These are phyloP conservation scores for Penicillium salamii DNA, from an alignment of 495 filamentous ascomycete genomes.

Conservation along the genomic window DNA sequence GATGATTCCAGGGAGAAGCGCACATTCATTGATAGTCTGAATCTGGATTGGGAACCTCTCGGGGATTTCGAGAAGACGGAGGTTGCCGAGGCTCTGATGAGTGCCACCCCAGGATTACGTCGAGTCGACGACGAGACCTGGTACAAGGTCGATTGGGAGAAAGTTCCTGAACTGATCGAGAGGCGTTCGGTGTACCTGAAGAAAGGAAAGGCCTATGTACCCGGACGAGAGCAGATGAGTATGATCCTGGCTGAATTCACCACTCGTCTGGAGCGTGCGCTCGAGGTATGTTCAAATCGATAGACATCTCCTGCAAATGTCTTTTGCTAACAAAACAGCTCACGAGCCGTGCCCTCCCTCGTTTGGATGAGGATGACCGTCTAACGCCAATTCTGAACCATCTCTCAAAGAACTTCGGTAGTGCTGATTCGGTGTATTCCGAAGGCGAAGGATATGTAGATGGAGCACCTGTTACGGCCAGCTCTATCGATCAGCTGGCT, in stretches of 20 bases:
- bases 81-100: conserved; percentile 50
- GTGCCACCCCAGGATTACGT: conserved; percentile 51
- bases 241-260: conserved; percentile 90
- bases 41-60: conserved; percentile 79
- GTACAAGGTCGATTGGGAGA: conserved; percentile 95
- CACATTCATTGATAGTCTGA: conserved; percentile 73
- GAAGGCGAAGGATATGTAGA: conserved; percentile 53
- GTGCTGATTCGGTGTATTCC: conserved; percentile 78
- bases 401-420: conserved; percentile 86
- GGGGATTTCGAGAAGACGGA: conserved; percentile 68
- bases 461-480: conserved; percentile 73
- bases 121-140: conserved; percentile 74
- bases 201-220: conserved; percentile 87
- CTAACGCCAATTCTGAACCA: conserved; percentile 91
- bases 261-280: conserved; percentile 66
- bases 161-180: conserved; percentile 88
- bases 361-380: conserved; percentile 94
- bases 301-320: not conserved
- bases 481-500: conserved; percentile 76
- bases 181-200: conserved; percentile 69
- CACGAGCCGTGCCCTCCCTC: conserved; percentile 83
- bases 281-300: conserved; percentile 61
- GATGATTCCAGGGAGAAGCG: conserved; percentile 68
- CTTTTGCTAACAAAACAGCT: conserved; percentile 43
- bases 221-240: conserved; percentile 75